Conservation (phyloP, 2,329 filamentous ascomycete species). For the Sphaceloma murrayae region DNA sequence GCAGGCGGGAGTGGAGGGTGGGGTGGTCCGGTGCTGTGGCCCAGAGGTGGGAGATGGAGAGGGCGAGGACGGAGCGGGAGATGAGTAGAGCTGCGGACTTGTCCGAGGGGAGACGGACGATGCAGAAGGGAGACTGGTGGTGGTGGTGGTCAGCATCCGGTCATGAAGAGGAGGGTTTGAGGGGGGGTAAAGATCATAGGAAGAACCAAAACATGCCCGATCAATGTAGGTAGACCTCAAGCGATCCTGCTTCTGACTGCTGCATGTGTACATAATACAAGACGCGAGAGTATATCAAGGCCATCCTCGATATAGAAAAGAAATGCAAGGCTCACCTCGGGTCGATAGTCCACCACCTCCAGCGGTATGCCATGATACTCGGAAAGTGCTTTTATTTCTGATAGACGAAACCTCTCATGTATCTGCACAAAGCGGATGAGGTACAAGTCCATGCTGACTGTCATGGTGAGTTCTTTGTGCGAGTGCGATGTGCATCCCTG, state of each 20-base stretch:
- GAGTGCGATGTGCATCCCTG: background rate
- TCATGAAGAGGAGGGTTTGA: no score
- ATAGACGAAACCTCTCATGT: constrained; percentile 81
- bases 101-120: constrained; percentile 57
- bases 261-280: no score
- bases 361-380: constrained; percentile 56
- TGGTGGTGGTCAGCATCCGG: no score
- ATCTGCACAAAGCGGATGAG: constrained; percentile 81
- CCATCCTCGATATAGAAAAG: no score
- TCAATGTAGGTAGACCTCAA: no score
- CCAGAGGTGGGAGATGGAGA: constrained; percentile 85
- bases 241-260: no score
- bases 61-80: constrained; percentile 67
- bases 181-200: no score
- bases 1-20: constrained; percentile 58
- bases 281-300: no score
- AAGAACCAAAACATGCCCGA: no score
- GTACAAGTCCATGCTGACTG: constrained; percentile 46
- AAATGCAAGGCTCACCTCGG: constrained; percentile 64
- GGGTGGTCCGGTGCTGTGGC: constrained; percentile 59
- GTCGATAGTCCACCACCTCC: constrained; percentile 63
- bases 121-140: constrained; percentile 73
- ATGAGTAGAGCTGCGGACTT: constrained; percentile 61
- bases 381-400: constrained; percentile 76
- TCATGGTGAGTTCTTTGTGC: background rate